Evolutionary conservation across 495 filamentous ascomycete species (phyloP).

Genomic region (Zalerion maritima): DNA sequence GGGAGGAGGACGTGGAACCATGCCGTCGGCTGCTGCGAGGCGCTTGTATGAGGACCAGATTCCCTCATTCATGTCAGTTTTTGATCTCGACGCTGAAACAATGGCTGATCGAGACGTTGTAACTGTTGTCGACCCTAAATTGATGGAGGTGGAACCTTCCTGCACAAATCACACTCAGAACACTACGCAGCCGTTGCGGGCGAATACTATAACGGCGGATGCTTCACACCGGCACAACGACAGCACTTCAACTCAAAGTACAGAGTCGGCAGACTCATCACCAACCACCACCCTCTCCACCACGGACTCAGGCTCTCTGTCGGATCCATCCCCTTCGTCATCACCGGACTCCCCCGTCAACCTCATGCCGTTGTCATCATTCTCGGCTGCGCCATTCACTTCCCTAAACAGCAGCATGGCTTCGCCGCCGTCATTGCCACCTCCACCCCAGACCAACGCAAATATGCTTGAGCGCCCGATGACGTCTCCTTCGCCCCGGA

Average conservation of each 20-base stretch:
- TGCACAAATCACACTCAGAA: slow-evolving; percentile 11
- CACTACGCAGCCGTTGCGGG: slow-evolving; percentile 19
- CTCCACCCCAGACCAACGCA: slow-evolving; percentile 24
- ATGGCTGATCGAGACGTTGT: slow-evolving; percentile 30
- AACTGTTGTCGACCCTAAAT: slow-evolving; percentile 27
- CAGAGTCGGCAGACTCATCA: slow-evolving; percentile 83
- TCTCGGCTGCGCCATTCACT: slow-evolving; percentile 31
- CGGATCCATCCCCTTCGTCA: slow-evolving; percentile 82
- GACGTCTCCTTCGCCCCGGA: slow-evolving; percentile 58
- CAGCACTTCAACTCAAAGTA: slow-evolving; percentile 64
- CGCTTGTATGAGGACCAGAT: slow-evolving; percentile 49
- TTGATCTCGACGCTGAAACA: slow-evolving; percentile 33
- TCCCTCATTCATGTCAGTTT: slow-evolving; percentile 61
- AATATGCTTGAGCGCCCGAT: slow-evolving; percentile 31
- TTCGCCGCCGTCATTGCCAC: slow-evolving; percentile 29
- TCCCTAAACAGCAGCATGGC: slow-evolving; percentile 19
- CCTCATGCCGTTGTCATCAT: slow-evolving; percentile 40
- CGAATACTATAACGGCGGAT: slow-evolving; percentile 21
- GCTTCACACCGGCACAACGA: slow-evolving; percentile 41
- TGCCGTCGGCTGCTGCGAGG: slow-evolving; percentile 38
- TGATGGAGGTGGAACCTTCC: slow-evolving; percentile 25
- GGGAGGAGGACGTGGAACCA: no score
- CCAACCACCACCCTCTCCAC: slow-evolving; percentile 93
- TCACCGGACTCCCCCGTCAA: slow-evolving; percentile 77
- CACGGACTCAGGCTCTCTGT: slow-evolving; percentile 71